Evolutionary conservation across 2,329 filamentous ascomycete species (phyloP).

Genomic region (Fusarium sp.): DNA sequence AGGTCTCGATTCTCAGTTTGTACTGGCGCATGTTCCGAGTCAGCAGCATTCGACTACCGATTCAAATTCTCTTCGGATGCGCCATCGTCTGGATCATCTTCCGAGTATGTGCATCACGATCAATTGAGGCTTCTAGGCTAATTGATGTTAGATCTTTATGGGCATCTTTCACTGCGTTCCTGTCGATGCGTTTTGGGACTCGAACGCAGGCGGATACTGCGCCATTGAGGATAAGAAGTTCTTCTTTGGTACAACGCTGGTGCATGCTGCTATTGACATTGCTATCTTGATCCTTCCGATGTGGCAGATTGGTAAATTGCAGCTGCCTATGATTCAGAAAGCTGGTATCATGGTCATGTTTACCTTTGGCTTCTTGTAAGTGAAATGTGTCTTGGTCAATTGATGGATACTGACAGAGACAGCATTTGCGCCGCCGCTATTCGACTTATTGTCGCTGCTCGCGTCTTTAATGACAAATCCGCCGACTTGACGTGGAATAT

Average conservation of each 20-base stretch:
- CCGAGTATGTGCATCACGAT: constrained; percentile 8
- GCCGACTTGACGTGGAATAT: constrained; percentile 38
- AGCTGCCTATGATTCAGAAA: constrained; percentile 41
- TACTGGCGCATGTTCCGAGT: constrained; percentile 47
- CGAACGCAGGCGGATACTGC: not conserved
- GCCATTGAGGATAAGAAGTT: constrained; percentile 43
- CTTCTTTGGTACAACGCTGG: constrained; percentile 46
- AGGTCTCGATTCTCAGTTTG: constrained; percentile 42
- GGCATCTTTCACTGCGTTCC: constrained; percentile 34
- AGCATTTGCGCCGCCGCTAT: constrained; percentile 38
- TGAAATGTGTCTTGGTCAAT: accelerated
- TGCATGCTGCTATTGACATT: constrained; percentile 45
- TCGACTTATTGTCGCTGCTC: constrained; percentile 30
- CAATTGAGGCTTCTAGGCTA: not conserved
- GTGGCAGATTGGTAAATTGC: constrained; percentile 44
- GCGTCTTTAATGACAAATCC: constrained; percentile 21
- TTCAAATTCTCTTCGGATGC: constrained; percentile 39
- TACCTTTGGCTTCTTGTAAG: constrained; percentile 45
- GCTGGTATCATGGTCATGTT: constrained; percentile 44
- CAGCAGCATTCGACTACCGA: constrained; percentile 37
- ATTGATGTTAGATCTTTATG: constrained; percentile 16
- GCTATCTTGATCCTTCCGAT: constrained; percentile 45
- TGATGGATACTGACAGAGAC: not conserved
- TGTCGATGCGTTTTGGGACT: constrained; percentile 31
- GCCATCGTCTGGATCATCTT: constrained; percentile 43